A percentile compares a stretch with the other conserved stretches of the same genome.
phyloP scores from a whole-genome alignment of 2,329 filamentous ascomycete genomes.

The Leptographium lundbergii region DNA sequence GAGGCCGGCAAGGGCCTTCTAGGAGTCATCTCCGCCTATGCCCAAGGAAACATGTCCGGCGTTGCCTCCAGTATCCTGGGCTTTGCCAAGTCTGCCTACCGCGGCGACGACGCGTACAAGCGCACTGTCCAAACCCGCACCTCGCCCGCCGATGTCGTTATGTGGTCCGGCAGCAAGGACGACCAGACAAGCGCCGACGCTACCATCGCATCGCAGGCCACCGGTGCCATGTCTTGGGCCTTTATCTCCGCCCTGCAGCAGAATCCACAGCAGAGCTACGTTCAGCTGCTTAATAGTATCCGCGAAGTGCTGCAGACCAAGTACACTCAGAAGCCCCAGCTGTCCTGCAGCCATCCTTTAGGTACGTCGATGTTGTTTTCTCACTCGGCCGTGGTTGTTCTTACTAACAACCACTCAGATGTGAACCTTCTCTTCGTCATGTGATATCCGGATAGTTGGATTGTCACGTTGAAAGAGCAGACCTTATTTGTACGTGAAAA shows the following conservation, averaged over 20 bases:
- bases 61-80: constrained; percentile 71
- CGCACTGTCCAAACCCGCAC: constrained; percentile 81
- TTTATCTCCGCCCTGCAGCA: constrained; percentile 86
- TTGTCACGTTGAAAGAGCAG: background rate
- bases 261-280: constrained; percentile 91
- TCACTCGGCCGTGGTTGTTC: background rate
- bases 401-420: constrained; percentile 28
- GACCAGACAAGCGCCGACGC: constrained; percentile 91
- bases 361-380: constrained; percentile 45
- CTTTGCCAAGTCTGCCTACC: constrained; percentile 77
- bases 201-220: constrained; percentile 75
- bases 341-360: constrained; percentile 90
- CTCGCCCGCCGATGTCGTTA: constrained; percentile 86
- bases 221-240: constrained; percentile 96
- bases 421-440: constrained; percentile 56
- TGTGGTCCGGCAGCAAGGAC: constrained; percentile 97
- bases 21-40: constrained; percentile 64
- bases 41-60: constrained; percentile 68
- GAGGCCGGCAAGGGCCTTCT: constrained; percentile 64
- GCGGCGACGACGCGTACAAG: constrained; percentile 60
- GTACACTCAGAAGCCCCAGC: constrained; percentile 89
- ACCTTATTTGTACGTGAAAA: background rate
- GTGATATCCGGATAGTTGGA: constrained; percentile 21
- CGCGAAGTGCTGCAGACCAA: constrained; percentile 77
- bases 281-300: constrained; percentile 89